Evolutionary conservation across 352 stramenopile genomes (phyloP), one percentile per base, ranked within the genome.

Genomic region (Phytopythium delawarense): DNA sequence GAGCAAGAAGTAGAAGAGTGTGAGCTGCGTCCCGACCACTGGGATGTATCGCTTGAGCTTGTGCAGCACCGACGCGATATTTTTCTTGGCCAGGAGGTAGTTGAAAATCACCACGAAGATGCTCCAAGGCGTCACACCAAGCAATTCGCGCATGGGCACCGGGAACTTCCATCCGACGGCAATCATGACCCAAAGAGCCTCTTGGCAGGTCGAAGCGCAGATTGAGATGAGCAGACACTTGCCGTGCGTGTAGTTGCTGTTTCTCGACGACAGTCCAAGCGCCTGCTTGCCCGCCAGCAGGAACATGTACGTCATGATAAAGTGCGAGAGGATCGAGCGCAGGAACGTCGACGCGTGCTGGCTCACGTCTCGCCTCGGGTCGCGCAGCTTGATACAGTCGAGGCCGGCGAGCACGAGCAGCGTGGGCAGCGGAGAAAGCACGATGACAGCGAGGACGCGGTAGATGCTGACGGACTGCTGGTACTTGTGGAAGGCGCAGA

Each of bases 1-100:
- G 11, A 64, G 28, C 45, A 71, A 49, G 16, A 74, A 64, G 42
- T 65, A 61, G 46, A 69, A 59, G 25, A 71, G 21, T n/a, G 59
- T 13, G 18, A 67, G 37, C 28, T 71, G 67, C 11, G 61, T 51
- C 2, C 51, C 28, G 1, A 74, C 44, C 1, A 69, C 57, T 9
- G 60, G 64, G 12, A 64, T 21, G 20, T 71, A 74, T n/a, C 21
- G 40, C 9, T 32, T 40, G 12, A 67, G 49, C 18, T 46, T 23
- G 15, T 37, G 6, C 23, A 57, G 48, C 11, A 42, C 62, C 13
- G 28, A 45, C 20, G 62, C 21, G 21, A 67, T 21, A 15, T 63
- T 48, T 13, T 58, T 25, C 37, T 59, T 62, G 1, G 61, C 61
- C n/a, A 67, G 57, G 15, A 63, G 7, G 8, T 53, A 62, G 46